Conservation (phyloP, 352 stramenopile species). For the Globisporangium spiculum region DNA sequence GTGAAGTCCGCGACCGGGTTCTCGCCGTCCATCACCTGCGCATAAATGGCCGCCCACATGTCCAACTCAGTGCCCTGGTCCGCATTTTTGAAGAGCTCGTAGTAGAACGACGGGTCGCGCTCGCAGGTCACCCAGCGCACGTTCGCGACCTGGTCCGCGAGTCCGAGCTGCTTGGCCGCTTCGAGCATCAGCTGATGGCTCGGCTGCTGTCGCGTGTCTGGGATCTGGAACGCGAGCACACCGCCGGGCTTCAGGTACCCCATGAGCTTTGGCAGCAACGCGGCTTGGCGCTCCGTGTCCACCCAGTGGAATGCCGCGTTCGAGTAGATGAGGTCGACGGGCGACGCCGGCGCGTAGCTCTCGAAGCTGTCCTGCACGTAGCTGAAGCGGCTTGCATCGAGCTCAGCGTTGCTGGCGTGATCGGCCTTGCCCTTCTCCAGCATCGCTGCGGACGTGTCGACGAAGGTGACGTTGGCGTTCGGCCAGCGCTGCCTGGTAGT, state of each 20-base stretch:
- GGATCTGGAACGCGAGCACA: slow-evolving; percentile 70
- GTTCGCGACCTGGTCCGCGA: slow-evolving; percentile 31
- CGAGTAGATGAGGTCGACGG: slow-evolving; percentile 69
- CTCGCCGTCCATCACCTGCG: slow-evolving; percentile 55
- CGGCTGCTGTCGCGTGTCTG: slow-evolving; percentile 53
- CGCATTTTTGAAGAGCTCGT: slow-evolving; percentile 48
- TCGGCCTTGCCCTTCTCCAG: slow-evolving; percentile 39
- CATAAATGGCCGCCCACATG: slow-evolving; percentile 66
- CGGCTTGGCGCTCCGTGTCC: slow-evolving; percentile 38
- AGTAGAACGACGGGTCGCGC: slow-evolving; percentile 62
- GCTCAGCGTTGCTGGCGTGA: slow-evolving; percentile 29
- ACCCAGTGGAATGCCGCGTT: slow-evolving; percentile 77
- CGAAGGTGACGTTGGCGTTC: slow-evolving; percentile 44
- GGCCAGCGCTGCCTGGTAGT: slow-evolving; percentile 48
- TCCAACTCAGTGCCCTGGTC: slow-evolving; percentile 30
- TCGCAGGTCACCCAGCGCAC: slow-evolving; percentile 76
- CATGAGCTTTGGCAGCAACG: slow-evolving; percentile 47
- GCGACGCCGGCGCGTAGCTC: slow-evolving; percentile 30
- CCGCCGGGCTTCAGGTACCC: slow-evolving; percentile 67
- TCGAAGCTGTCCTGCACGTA: slow-evolving; percentile 66
- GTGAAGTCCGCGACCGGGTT: slow-evolving; percentile 75
- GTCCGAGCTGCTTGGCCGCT: slow-evolving; percentile 38
- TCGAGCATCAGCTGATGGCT: slow-evolving; percentile 63
- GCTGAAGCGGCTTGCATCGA: slow-evolving; percentile 25
- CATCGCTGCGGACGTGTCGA: slow-evolving; percentile 65